A percentile compares a stretch with the other conserved stretches of the same genome.
phyloP scores from a whole-genome alignment of 2,329 filamentous ascomycete species.

The Pestalotiopsis sp. region DNA sequence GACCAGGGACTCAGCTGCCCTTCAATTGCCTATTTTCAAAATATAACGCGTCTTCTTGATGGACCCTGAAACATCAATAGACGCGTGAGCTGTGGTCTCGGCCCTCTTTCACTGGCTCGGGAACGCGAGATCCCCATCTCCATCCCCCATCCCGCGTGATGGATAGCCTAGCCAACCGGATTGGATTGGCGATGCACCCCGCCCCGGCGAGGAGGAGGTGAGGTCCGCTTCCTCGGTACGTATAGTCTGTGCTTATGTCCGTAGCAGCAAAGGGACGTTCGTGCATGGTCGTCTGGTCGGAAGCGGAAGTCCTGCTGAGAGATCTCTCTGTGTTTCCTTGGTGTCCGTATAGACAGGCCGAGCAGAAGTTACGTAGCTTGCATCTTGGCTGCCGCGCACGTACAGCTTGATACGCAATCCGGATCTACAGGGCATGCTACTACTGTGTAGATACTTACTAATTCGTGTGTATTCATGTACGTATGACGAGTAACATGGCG shows the following conservation, averaged over 20 bases:
- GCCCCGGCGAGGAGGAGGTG: too few species aligned
- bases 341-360: too few species aligned
- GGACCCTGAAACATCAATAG: conserved; percentile 3
- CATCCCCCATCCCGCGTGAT: neutral
- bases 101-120: neutral
- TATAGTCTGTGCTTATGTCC: neutral
- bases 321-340: neutral
- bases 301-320: neutral
- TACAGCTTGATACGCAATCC: neutral
- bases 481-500: neutral
- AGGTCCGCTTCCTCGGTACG: neutral
- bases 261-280: too few species aligned
- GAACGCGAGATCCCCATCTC: neutral
- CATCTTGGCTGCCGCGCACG: neutral
- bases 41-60: neutral
- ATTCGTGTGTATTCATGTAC: neutral
- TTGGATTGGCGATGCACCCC: too few species aligned
- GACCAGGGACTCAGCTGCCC: too few species aligned
- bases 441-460: neutral
- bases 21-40: too few species aligned
- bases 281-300: neutral
- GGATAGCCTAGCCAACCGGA: too few species aligned
- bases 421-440: neutral
- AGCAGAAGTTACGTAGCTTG: too few species aligned
- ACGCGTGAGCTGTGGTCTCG: neutral